Evolutionary conservation across 495 filamentous ascomycete genomes (phyloP), one percentile per base, ranked within the genome.

Genomic region (Amorphotheca resinae): DNA sequence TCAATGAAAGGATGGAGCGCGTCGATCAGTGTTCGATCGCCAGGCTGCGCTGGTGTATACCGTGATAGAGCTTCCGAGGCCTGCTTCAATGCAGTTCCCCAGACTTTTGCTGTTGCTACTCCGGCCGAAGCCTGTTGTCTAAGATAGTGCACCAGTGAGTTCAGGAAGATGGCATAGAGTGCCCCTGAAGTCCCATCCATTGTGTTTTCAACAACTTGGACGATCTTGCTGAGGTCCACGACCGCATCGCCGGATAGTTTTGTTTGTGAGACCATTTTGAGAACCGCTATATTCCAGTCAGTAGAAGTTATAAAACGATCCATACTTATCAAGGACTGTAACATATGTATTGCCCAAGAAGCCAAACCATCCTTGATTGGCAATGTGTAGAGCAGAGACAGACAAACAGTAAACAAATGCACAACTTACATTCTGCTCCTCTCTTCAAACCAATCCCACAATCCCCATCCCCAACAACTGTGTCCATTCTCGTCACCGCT

Each of bases 181-280:
- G 93, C 91, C 2, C 91, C 91, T 0, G 87, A 94, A 9, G 91
- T 98, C 37, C 91, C 91, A 56, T 95, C 91, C 91, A 98, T 98
- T 32, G 67, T 76, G 31, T 63, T 78, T 58, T 98, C 91, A n/a
- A 96, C 77, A 3, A 87, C 74, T 6, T 71, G 72, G n/a, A 82
- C 80, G 42, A 98, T 83, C 47, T 70, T 74, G 41, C 78, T 70
- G 12, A 96, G 64, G 20, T 86, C 79, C 22, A 77, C 55, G 6
- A 87, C 77, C 6, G 72, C 70, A 51, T 98, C 91, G 15, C 77
- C 72, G 0, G 69, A 70, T 1, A 79, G 57, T 17, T 72, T 63
- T 2, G 65, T 65, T 38, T 65, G 59, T 4, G 73, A 60, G 22
- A 93, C 59, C 51, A 86, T 67, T 16, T 69, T 69, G 9, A 87